Evolutionary conservation across 2,329 filamentous ascomycete genomes (phyloP).

Genomic region (Madurella mycetomatis): DNA sequence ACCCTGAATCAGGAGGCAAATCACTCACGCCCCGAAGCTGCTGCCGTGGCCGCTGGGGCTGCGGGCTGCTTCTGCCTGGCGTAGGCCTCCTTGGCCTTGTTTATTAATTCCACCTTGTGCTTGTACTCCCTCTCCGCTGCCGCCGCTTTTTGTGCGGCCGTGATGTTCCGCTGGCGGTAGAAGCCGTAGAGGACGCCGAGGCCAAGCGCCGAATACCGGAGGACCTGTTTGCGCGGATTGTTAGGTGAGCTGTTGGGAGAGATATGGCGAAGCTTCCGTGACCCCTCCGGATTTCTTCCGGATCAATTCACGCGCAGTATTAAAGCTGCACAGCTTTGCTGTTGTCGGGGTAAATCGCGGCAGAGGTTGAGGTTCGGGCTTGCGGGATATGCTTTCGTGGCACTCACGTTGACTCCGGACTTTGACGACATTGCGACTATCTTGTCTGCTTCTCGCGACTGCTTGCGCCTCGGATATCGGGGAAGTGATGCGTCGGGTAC

Average conservation of each 20-base stretch:
- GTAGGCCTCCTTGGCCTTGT: slow-evolving; percentile 88
- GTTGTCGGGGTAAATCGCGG: not conserved
- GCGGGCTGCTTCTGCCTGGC: slow-evolving; percentile 64
- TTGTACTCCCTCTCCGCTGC: slow-evolving; percentile 78
- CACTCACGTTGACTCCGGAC: slow-evolving; percentile 33
- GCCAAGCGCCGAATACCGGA: slow-evolving; percentile 92
- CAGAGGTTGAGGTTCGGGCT: not conserved
- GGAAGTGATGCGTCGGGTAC: slow-evolving; percentile 15
- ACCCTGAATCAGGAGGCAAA: slow-evolving; percentile 20
- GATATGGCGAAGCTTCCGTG: slow-evolving; percentile 2
- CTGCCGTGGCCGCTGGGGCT: slow-evolving; percentile 28
- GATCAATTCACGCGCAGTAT: not conserved
- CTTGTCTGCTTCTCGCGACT: slow-evolving; percentile 8
- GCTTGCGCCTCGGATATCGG: slow-evolving; percentile 10
- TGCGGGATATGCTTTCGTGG: not conserved
- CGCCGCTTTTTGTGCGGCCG: slow-evolving; percentile 62
- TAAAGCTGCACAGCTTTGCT: not conserved
- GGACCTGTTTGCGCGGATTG: slow-evolving; percentile 59
- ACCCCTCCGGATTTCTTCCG: not conserved
- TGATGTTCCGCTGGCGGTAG: slow-evolving; percentile 84
- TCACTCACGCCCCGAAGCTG: slow-evolving; percentile 31
- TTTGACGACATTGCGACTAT: slow-evolving; percentile 29
- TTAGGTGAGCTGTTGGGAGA: not conserved
- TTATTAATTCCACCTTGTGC: slow-evolving; percentile 86
- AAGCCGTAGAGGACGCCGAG: slow-evolving; percentile 93